These are phyloP conservation scores for Pleurotus citrinopileatus DNA, from an alignment of 768 basidiomycete genomes.

Conservation along the genomic window DNA sequence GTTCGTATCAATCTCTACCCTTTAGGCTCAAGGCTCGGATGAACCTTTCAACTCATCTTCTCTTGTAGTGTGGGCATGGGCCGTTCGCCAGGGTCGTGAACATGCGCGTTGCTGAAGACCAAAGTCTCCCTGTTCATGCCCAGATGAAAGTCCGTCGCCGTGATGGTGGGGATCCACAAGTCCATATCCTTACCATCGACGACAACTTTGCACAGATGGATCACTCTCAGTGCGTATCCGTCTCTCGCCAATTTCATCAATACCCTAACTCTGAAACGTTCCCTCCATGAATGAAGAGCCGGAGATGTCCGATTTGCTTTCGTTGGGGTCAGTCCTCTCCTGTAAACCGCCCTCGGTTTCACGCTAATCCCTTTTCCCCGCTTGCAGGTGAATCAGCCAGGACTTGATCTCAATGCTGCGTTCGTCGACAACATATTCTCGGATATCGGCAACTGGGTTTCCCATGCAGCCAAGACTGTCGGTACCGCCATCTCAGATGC, in stretches of 20 bases:
- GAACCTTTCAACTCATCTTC: background rate
- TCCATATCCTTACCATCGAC: conserved; percentile 32
- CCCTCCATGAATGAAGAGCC: background rate
- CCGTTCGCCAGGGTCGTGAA: conserved; percentile 28
- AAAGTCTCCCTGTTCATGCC: conserved; percentile 27
- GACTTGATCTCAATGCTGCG: background rate
- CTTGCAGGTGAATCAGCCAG: background rate
- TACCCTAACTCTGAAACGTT: background rate
- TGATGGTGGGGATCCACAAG: conserved; percentile 21
- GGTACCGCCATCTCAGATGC: background rate
- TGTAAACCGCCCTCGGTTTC: background rate
- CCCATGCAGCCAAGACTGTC: background rate
- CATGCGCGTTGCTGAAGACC: conserved; percentile 34
- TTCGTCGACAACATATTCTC: background rate
- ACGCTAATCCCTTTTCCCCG: background rate
- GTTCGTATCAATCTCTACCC: conserved; percentile 25
- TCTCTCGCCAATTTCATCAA: background rate
- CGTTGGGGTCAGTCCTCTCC: background rate
- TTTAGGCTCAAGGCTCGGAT: no score
- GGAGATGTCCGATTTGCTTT: conserved; percentile 5
- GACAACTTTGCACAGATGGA: conserved; percentile 28
- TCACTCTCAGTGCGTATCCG: conserved; percentile 13
- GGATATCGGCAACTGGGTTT: background rate
- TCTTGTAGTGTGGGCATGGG: conserved; percentile 10
- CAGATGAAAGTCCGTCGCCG: conserved; percentile 22